Evolutionary conservation across 202 grass and related monocot genomes (phyloP), one percentile per base, ranked within the genome.

Genomic region (Zizania palustris): DNA sequence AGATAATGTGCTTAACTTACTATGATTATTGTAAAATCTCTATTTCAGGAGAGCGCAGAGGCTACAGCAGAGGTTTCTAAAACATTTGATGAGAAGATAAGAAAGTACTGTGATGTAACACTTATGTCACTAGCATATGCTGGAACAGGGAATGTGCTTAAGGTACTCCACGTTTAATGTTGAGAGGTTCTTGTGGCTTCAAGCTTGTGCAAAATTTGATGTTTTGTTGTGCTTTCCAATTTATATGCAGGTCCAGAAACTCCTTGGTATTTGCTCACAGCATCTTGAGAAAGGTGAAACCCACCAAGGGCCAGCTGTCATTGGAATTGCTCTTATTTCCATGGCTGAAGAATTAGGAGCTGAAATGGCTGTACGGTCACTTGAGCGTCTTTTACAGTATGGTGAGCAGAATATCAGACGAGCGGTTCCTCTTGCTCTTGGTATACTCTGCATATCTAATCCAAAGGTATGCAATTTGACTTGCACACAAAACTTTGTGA

Each of bases 341-440:
- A 99, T 99, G 96, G 79, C 92, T 37, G 96, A 99, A 89, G 96
- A 99, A 89, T 81, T 99, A 78, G 96, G 92, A 46, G 48, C 85
- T 74, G 96, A 99, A 54, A 99, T 99, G 96, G 87, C 96, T 41
- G 82, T 99, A 44, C 83, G 96, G 36, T 90, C 91, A 44, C 87
- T 98, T 77, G 96, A 98, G 70, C 96, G 87, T 40, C 87, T 98
- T 42, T 65, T 98, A 54, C 91, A 98, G 74, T 98, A 98, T 67
- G 96, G 96, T 2, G 96, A 98, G 79, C 96, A 98, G 80, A 98
- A 98, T 84, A 98, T 98, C 76, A 92, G 91, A 82, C 82, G 96
- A 46, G 96, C 96, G 36, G 91, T 98, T 56, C 96, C 96, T 85
- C 87, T 98, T 22, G 89, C 91, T 67, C 96, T 98, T 69, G 91